These are phyloP conservation scores for Ophiocordyceps australis DNA, from an alignment of 2,329 filamentous ascomycete genomes.

Conservation along the genomic window DNA sequence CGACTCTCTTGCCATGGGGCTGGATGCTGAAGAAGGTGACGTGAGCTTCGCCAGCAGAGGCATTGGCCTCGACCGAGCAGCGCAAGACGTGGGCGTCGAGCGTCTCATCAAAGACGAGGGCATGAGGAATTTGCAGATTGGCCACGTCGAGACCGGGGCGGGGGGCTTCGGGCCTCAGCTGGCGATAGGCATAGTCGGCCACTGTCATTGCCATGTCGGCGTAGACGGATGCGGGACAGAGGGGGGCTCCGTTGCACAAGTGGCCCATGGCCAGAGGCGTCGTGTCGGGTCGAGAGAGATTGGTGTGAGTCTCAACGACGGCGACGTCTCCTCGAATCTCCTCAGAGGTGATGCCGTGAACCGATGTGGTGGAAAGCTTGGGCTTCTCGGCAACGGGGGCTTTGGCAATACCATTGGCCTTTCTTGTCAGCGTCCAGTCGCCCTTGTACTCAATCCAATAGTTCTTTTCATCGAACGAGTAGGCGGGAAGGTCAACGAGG, in stretches of 20 bases:
- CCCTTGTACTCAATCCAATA: constrained; percentile 41
- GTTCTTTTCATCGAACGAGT: constrained; percentile 52
- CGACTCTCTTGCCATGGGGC: neutral
- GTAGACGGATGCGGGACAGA: constrained; percentile 42
- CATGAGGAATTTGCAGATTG: constrained; percentile 22
- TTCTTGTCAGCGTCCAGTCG: constrained; percentile 40
- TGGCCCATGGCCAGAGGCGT: constrained; percentile 43
- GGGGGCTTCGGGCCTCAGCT: constrained; percentile 1
- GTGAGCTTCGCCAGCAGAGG: constrained; percentile 2
- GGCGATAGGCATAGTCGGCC: constrained; percentile 27
- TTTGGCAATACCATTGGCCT: constrained; percentile 14
- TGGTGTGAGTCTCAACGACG: constrained; percentile 44
- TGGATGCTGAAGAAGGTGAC: constrained; percentile 2
- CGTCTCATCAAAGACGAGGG: constrained; percentile 2
- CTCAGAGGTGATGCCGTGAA: constrained; percentile 5
- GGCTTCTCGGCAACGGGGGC: constrained; percentile 9
- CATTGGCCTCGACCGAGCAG: constrained; percentile 1
- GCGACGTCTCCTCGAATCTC: constrained; percentile 9
- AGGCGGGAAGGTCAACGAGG: constrained; percentile 45
- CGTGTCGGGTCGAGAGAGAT: constrained; percentile 44
- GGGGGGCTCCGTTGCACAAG: constrained; percentile 45
- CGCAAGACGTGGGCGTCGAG: constrained; percentile 1
- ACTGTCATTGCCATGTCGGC: constrained; percentile 48
- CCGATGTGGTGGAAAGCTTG: constrained; percentile 23
- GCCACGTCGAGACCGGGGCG: constrained; percentile 15